Conservation (phyloP, 345 rosid genomes). For the Clarkia xantiana region DNA sequence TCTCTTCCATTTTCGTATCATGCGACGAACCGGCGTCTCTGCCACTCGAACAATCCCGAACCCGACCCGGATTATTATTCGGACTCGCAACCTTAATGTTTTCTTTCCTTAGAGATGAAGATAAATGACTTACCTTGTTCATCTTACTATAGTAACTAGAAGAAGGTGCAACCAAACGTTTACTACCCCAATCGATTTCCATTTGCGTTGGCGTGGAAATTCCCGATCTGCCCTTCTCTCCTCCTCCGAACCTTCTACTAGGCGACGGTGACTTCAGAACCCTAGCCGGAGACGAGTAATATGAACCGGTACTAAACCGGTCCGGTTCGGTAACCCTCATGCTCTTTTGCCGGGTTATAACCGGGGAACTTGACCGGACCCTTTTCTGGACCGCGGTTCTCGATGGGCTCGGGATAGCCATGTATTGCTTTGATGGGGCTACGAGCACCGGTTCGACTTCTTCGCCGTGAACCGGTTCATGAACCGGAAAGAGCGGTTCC, state of each 20-base stretch:
- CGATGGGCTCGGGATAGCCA: constrained; percentile 10
- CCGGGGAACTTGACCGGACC: constrained; percentile 52
- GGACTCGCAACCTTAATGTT: too few relatives aligned
- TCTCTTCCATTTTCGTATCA: too few relatives aligned
- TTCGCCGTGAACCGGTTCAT: neutral
- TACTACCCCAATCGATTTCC: constrained; percentile 16
- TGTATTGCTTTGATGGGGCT: constrained; percentile 16
- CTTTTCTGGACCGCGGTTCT: constrained; percentile 26
- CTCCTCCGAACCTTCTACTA: constrained; percentile 28
- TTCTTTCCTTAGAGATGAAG: too few relatives aligned
- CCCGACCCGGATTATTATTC: too few relatives aligned
- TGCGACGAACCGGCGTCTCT: too few relatives aligned
- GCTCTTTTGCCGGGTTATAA: constrained; percentile 49
- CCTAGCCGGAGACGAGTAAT: constrained; percentile 4
- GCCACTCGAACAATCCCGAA: too few relatives aligned
- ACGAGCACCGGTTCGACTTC: constrained; percentile 4
- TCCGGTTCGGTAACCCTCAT: constrained; percentile 36
- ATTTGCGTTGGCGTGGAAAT: constrained; percentile 7
- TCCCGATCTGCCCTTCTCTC: constrained; percentile 15
- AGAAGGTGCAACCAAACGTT: constrained; percentile 15
- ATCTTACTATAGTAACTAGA: too few relatives aligned
- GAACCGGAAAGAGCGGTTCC: constrained; percentile 6
- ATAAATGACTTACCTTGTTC: too few relatives aligned
- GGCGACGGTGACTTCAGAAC: constrained; percentile 12
- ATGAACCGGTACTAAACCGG: constrained; percentile 4